A percentile compares a stretch with the other conserved stretches of the same genome.
These are phyloP conservation scores for Xylaria scruposa DNA, from an alignment of 495 filamentous ascomycete species.

Conservation along the genomic window DNA sequence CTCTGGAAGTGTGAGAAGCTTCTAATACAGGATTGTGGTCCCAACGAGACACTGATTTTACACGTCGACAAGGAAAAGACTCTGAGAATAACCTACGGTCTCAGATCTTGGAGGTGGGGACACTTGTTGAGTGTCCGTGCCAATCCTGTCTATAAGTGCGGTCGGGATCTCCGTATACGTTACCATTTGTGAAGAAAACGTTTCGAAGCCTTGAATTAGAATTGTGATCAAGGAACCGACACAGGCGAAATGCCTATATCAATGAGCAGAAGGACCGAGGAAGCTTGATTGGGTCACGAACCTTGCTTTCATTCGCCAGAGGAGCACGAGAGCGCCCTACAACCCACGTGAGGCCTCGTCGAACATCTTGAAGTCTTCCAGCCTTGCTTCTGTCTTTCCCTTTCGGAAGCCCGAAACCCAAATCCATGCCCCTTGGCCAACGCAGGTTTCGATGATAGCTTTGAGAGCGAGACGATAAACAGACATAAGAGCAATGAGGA, in stretches of 20 bases:
- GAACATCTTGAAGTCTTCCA: constrained; percentile 48
- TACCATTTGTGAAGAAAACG: constrained; percentile 49
- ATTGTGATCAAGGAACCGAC: constrained; percentile 46
- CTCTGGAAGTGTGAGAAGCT: no score
- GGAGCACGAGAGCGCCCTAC: constrained; percentile 40
- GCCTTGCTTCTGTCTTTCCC: constrained; percentile 33
- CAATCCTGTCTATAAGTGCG: constrained; percentile 15
- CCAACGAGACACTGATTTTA: no score
- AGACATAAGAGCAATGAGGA: constrained; percentile 45
- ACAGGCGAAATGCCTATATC: constrained; percentile 41
- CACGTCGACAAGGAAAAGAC: no score
- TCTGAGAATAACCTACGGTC: constrained; percentile 28
- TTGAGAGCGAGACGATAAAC: constrained; percentile 43
- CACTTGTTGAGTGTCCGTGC: constrained; percentile 1
- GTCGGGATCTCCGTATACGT: constrained; percentile 39
- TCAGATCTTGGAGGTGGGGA: constrained; percentile 34
- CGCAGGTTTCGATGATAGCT: constrained; percentile 40
- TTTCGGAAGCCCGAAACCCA: constrained; percentile 45
- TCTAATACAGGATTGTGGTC: no score
- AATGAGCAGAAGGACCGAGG: constrained; percentile 10
- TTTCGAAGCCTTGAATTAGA: constrained; percentile 46
- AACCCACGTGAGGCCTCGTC: constrained; percentile 46
- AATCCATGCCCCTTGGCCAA: constrained; percentile 49
- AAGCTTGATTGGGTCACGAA: constrained; percentile 5
- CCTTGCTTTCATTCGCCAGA: constrained; percentile 45